These are phyloP conservation scores for Didymosphaeria variabile DNA, from an alignment of 2,329 filamentous ascomycete genomes.

Conservation along the genomic window DNA sequence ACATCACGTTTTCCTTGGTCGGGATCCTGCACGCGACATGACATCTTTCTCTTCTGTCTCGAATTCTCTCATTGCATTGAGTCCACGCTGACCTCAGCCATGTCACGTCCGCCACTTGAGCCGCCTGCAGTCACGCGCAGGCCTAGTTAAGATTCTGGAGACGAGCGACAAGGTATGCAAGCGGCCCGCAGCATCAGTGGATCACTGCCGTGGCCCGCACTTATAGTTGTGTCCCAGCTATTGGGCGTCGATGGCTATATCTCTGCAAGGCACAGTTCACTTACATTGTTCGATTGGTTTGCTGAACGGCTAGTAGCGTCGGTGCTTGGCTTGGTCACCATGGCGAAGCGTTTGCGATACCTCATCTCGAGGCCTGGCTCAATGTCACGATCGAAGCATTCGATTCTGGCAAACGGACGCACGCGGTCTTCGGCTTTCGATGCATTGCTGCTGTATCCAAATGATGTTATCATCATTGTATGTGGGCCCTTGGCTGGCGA, in stretches of 20 bases:
- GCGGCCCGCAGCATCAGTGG: constrained; percentile 1
- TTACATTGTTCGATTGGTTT: neutral
- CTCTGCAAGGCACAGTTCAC: too few species aligned
- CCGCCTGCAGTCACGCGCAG: neutral
- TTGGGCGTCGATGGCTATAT: neutral
- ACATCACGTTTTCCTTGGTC: neutral
- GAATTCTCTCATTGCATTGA: neutral
- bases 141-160: neutral
- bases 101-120: neutral
- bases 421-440: neutral
- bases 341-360: constrained; percentile 7
- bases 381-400: neutral
- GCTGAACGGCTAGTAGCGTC: constrained; percentile 3
- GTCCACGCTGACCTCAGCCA: neutral
- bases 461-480: neutral
- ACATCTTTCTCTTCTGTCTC: too few species aligned
- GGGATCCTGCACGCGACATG: neutral
- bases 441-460: neutral
- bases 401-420: neutral
- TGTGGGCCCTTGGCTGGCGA: neutral
- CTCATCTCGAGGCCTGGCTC: neutral
- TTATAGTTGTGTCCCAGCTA: neutral
- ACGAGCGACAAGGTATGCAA: neutral
- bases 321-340: neutral
- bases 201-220: constrained; percentile 9